phyloP scores from a whole-genome alignment of 495 filamentous ascomycete genomes.

The Aspergillus olivimuriae region DNA sequence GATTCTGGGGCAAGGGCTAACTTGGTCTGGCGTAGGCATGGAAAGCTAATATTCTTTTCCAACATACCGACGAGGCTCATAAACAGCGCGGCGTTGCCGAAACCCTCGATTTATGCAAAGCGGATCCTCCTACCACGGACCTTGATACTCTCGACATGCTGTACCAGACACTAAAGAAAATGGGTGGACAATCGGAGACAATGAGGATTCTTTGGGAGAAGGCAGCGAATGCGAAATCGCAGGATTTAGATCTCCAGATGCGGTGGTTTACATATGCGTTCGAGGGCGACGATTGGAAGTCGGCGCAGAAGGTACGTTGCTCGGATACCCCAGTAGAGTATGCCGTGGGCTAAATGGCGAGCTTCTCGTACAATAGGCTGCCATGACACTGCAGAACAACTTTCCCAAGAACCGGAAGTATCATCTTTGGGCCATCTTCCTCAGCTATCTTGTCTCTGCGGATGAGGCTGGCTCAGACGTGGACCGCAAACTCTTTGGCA shows the following conservation, averaged over 20 bases:
- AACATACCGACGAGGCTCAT: conserved; percentile 38
- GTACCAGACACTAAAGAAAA: conserved; percentile 27
- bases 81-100: conserved; percentile 40
- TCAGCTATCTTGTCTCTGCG: conserved; percentile 36
- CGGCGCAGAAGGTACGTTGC: conserved; percentile 48
- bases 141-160: conserved; percentile 45
- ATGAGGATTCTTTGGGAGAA: conserved; percentile 47
- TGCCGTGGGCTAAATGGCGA: neutral
- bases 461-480: conserved; percentile 32
- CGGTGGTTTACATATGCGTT: conserved; percentile 49
- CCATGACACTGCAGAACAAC: conserved; percentile 53
- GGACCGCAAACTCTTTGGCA: conserved; percentile 51
- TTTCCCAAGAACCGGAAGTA: conserved; percentile 51
- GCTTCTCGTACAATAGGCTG: conserved; percentile 31
- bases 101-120: conserved; percentile 38
- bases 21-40: conserved; percentile 32
- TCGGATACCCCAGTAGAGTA: neutral
- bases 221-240: conserved; percentile 45
- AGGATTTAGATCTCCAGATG: conserved; percentile 45
- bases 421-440: conserved; percentile 53
- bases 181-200: conserved; percentile 27
- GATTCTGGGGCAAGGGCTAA: conserved; percentile 7
- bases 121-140: conserved; percentile 43
- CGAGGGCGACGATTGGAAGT: conserved; percentile 45
- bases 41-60: conserved; percentile 46